A percentile compares a stretch with the other conserved stretches of the same genome.
phyloP scores from a whole-genome alignment of 148 eudicot species.

The Silene conica region DNA sequence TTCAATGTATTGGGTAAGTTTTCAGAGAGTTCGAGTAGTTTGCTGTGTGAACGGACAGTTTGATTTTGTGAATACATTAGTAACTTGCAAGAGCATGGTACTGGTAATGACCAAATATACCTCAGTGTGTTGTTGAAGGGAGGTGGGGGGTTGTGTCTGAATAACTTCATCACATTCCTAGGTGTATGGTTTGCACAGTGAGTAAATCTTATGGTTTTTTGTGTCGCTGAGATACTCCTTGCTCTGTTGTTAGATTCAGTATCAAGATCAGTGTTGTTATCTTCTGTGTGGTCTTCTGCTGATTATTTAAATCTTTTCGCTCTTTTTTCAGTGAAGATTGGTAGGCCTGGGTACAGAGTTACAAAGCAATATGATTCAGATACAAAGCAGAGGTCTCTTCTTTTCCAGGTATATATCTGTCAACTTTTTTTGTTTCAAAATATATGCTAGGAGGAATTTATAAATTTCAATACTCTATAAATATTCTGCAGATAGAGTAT shows the following conservation, averaged over 20 bases:
- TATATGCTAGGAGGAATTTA: too few relatives aligned
- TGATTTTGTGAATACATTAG: too few relatives aligned
- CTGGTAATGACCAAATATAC: background rate
- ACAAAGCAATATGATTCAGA: conserved; percentile 92
- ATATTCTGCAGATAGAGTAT: too few relatives aligned
- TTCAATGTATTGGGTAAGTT: too few relatives aligned
- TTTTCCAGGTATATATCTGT: too few relatives aligned
- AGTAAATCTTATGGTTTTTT: background rate
- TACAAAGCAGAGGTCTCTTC: conserved; percentile 91
- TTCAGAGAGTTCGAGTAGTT: too few relatives aligned
- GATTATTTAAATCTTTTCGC: conserved; percentile 14
- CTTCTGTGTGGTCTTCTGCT: conserved; percentile 3
- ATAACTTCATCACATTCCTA: background rate
- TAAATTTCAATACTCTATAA: too few relatives aligned
- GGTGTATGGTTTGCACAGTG: background rate
- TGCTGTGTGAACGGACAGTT: too few relatives aligned
- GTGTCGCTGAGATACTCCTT: background rate
- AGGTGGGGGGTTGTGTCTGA: background rate
- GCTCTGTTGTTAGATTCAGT: background rate
- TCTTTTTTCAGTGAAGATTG: conserved; percentile 72
- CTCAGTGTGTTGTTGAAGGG: background rate
- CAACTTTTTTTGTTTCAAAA: too few relatives aligned
- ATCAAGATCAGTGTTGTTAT: background rate
- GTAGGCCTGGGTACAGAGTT: conserved; percentile 94
- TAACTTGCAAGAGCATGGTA: background rate